phyloP scores from a whole-genome alignment of 306 rosid genomes.

The Medicago lupulina region DNA sequence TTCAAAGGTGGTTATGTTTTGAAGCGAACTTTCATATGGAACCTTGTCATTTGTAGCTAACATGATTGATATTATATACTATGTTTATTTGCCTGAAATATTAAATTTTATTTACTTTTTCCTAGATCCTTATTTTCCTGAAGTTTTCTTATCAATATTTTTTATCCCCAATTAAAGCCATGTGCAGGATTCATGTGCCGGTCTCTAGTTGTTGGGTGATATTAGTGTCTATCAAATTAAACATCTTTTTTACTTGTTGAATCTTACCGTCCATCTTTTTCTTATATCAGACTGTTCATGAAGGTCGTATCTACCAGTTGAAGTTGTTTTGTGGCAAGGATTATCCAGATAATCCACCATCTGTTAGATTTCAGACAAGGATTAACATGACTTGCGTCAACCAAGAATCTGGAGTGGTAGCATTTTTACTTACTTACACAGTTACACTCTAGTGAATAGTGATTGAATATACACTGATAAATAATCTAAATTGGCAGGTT shows the following conservation, averaged over 20 bases:
- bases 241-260: conserved; percentile 30
- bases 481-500: conserved; percentile 63
- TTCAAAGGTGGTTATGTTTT: background rate
- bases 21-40: conserved; percentile 6
- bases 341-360: conserved; percentile 92
- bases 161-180: background rate
- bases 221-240: background rate
- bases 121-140: conserved; percentile 1
- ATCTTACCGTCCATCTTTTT: conserved; percentile 40
- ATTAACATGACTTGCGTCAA: conserved; percentile 93
- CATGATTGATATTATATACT: conserved; percentile 14
- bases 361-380: conserved; percentile 92
- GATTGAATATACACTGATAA: conserved; percentile 49
- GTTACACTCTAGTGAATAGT: background rate
- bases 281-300: conserved; percentile 83
- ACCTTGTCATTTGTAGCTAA: conserved; percentile 8
- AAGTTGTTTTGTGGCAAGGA: conserved; percentile 91
- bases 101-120: conserved; percentile 15
- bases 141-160: background rate
- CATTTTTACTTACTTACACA: conserved; percentile 13
- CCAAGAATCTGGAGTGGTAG: conserved; percentile 87
- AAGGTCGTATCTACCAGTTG: conserved; percentile 92
- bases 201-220: conserved; percentile 5
- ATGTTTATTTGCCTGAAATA: background rate
- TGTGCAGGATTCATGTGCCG: background rate